These are phyloP conservation scores for Saturnispora sekii DNA, from an alignment of 805 yeast species.

Conservation along the genomic window DNA sequence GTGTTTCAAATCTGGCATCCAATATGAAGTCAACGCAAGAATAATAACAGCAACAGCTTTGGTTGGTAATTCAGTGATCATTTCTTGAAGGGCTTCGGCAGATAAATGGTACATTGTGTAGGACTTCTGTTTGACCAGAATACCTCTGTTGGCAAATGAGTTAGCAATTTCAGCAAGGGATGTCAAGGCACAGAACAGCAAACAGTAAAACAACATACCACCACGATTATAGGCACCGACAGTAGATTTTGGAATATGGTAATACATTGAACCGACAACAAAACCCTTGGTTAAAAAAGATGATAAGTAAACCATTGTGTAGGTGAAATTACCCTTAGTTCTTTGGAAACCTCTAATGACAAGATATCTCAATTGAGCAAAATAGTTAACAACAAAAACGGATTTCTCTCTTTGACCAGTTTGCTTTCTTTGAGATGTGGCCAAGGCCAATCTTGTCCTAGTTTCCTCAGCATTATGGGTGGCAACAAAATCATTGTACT, in stretches of 20 bases:
- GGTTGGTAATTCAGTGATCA: slow-evolving; percentile 50
- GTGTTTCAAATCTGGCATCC: slow-evolving; percentile 42
- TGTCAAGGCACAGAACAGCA: slow-evolving; percentile 51
- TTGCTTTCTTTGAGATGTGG: slow-evolving; percentile 29
- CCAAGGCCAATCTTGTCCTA: slow-evolving; percentile 22
- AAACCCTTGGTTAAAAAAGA: slow-evolving; percentile 51
- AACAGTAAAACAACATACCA: slow-evolving; percentile 51
- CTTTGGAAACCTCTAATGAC: slow-evolving; percentile 50
- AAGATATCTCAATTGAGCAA: slow-evolving; percentile 41
- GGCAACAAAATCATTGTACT: slow-evolving; percentile 29
- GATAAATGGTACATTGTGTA: slow-evolving; percentile 56
- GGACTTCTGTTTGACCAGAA: slow-evolving; percentile 53
- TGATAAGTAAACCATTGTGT: slow-evolving; percentile 41
- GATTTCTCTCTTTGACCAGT: slow-evolving; percentile 32
- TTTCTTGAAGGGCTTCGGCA: slow-evolving; percentile 54
- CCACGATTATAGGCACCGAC: slow-evolving; percentile 51
- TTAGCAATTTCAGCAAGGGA: slow-evolving; percentile 56
- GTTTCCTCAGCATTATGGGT: slow-evolving; percentile 26
- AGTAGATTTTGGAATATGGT: slow-evolving; percentile 40
- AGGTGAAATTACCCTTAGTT: slow-evolving; percentile 50
- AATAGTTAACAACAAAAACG: slow-evolving; percentile 33
- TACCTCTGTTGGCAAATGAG: slow-evolving; percentile 50
- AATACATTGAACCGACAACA: slow-evolving; percentile 52
- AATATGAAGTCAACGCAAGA: slow-evolving; percentile 37
- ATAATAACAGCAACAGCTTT: slow-evolving; percentile 43